phyloP scores from a whole-genome alignment of 345 rosid species.

The Salix dunnii region DNA sequence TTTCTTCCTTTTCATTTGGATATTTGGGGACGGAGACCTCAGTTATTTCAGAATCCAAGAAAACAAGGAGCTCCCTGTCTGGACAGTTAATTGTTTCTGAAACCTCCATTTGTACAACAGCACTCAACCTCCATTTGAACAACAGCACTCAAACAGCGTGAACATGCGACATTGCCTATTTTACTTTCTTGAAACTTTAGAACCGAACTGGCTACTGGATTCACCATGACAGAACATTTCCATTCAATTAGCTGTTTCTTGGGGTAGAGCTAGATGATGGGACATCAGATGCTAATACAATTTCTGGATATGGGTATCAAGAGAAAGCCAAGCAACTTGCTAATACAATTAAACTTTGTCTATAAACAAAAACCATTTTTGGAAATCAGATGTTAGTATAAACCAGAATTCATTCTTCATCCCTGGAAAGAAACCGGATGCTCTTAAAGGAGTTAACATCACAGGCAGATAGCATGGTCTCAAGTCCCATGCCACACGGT shows the following conservation, averaged over 20 bases:
- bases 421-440: slow-evolving; percentile 12
- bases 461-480: slow-evolving; percentile 2
- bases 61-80: too few species aligned
- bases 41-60: too few species aligned
- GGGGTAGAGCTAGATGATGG: not conserved
- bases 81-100: too few species aligned
- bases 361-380: slow-evolving; percentile 12
- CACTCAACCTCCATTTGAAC: not conserved
- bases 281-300: too few species aligned
- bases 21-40: too few species aligned
- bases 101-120: too few species aligned
- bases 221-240: not conserved
- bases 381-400: slow-evolving; percentile 28
- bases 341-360: not conserved
- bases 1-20: too few species aligned
- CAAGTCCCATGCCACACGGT: slow-evolving; percentile 28
- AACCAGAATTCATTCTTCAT: slow-evolving; percentile 1
- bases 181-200: not conserved
- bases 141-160: not conserved
- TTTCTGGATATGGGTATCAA: not conserved
- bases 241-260: not conserved
- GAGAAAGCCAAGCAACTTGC: not conserved
- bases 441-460: not conserved
- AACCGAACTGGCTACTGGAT: not conserved
- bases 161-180: not conserved